Evolutionary conservation across 1,139 yeast species (phyloP).

Genomic region (Debaryomyces udenii): DNA sequence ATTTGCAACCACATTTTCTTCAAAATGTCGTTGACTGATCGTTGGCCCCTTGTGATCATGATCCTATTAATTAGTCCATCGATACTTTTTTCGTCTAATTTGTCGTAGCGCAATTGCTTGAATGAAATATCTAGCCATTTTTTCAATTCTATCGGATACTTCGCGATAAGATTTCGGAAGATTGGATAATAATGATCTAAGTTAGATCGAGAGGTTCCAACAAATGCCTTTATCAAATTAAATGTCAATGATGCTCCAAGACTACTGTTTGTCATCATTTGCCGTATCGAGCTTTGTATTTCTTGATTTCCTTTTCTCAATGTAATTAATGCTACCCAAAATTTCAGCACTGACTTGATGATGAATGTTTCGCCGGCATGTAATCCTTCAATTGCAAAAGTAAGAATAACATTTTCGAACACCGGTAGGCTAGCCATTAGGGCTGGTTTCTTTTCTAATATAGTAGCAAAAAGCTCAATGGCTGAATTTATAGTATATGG

Average conservation of each 20-base stretch:
- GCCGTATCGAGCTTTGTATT: constrained; percentile 45
- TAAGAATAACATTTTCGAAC: constrained; percentile 40
- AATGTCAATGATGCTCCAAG: constrained; percentile 42
- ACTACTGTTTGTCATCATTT: constrained; percentile 35
- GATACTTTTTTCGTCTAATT: constrained; percentile 26
- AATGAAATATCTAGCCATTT: constrained; percentile 47
- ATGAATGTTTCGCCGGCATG: constrained; percentile 65
- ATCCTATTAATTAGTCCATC: constrained; percentile 56
- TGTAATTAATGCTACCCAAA: constrained; percentile 63
- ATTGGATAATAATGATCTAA: constrained; percentile 60
- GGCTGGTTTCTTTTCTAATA: constrained; percentile 54
- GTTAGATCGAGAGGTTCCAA: constrained; percentile 61
- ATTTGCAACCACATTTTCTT: constrained; percentile 66
- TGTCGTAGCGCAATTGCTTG: constrained; percentile 26
- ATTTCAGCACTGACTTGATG: constrained; percentile 59
- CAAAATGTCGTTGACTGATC: constrained; percentile 58
- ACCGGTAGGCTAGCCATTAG: constrained; percentile 41
- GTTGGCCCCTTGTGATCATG: constrained; percentile 64
- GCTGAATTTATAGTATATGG: constrained; percentile 56
- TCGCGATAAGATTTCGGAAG: constrained; percentile 54
- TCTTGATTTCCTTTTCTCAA: constrained; percentile 54
- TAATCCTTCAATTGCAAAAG: constrained; percentile 49
- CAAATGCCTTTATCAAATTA: constrained; percentile 36
- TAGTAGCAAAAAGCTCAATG: constrained; percentile 44
- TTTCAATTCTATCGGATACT: constrained; percentile 51